These are phyloP conservation scores for Calonectria honghensis DNA, from an alignment of 2,329 filamentous ascomycete genomes.

Conservation along the genomic window DNA sequence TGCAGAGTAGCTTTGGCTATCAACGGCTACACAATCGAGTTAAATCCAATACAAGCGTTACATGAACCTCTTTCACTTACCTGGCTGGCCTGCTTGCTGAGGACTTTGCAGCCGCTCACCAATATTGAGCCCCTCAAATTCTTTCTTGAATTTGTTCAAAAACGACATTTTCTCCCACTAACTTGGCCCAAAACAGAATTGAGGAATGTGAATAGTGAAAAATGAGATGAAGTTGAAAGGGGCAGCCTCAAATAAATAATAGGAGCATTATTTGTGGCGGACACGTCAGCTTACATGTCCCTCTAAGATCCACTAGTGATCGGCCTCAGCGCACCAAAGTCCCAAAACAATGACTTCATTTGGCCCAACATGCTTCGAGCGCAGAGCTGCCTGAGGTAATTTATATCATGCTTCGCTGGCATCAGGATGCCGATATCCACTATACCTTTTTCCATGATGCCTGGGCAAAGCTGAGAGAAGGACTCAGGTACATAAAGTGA, in stretches of 20 bases:
- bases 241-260: neutral
- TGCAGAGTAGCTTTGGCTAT: neutral
- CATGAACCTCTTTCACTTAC: neutral
- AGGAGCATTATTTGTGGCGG: neutral
- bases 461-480: no score
- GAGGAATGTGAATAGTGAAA: neutral
- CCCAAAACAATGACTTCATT: neutral
- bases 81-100: constrained; percentile 16
- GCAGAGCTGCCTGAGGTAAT: no score
- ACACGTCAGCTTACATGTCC: constrained; percentile 12
- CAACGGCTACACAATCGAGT: neutral
- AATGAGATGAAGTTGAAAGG: neutral
- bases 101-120: constrained; percentile 20
- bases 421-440: no score
- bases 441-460: no score
- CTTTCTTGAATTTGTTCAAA: constrained; percentile 45
- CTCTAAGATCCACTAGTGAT: neutral
- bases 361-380: neutral
- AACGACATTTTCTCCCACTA: constrained; percentile 38
- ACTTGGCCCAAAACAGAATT: no score
- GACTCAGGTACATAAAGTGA: no score
- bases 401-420: no score
- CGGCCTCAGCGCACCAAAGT: constrained; percentile 2
- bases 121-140: constrained; percentile 45
- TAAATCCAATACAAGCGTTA: neutral